Conservation (phyloP, 306 rosid genomes). For the Astragalus glycyphyllos region DNA sequence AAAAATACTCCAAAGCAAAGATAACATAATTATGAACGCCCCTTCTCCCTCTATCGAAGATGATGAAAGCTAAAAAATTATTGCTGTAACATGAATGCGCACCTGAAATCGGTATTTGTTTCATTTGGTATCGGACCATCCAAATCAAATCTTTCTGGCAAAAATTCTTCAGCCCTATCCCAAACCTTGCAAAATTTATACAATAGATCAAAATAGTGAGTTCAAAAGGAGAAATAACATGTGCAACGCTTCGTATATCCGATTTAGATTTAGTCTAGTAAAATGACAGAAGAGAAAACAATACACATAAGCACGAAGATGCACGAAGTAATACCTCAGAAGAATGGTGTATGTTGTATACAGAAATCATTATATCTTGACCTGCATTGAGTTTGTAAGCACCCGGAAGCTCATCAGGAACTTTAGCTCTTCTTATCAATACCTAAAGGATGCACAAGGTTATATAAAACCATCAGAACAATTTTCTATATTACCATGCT, state of each 20-base stretch:
- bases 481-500: constrained; percentile 2
- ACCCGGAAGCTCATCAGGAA: constrained; percentile 86
- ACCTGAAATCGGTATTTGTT: constrained; percentile 93
- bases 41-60: too few species aligned
- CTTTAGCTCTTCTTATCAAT: constrained; percentile 91
- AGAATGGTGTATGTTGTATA: constrained; percentile 89
- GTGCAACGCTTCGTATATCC: constrained; percentile 8
- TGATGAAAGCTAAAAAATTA: background rate
- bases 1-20: background rate
- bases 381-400: constrained; percentile 83
- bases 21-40: background rate
- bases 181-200: constrained; percentile 69
- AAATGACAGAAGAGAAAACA: constrained; percentile 20
- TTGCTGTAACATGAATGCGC: background rate
- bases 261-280: constrained; percentile 24
- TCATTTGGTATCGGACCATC: constrained; percentile 85
- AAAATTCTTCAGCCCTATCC: constrained; percentile 92
- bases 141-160: constrained; percentile 89
- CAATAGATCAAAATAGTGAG: constrained; percentile 36
- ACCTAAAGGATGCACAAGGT: constrained; percentile 59
- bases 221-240: constrained; percentile 18
- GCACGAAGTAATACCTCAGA: constrained; percentile 63
- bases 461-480: constrained; percentile 31
- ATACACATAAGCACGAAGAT: background rate
- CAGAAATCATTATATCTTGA: constrained; percentile 98